Evolutionary conservation across 768 basidiomycete genomes (phyloP), one percentile per base, ranked within the genome.

Genomic region (Tricholoma sp.): DNA sequence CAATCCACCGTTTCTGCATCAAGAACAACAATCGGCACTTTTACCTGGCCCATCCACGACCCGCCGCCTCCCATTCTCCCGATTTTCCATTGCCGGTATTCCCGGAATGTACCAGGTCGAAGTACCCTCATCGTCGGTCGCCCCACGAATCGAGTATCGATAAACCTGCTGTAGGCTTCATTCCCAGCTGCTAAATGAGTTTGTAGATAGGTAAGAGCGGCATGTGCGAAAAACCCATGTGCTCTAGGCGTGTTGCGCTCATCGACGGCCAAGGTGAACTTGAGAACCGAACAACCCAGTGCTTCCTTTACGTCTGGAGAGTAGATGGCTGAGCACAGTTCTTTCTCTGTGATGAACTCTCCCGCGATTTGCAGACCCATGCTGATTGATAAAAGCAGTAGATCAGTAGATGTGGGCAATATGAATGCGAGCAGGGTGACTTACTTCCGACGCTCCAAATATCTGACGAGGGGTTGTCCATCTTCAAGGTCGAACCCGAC

Each of bases 261-360:
- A 22, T 64, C 63, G 12, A 58, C 22, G 8, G 55, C 54, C 10
- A 58, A 55, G 8, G 59, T 57, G 34, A 60, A 64, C 45, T 61
- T 61, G n/a, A 56, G 14, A 16, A 64, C 59, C 2, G 22, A 5
- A 31, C 63, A 58, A 1, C 61, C 29, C 4, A 50, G 49, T 29
- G 57, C 52, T 3, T 52, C 50, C 27, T 57, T 24, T 1, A 59
- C 51, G 11, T 54, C 47, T 10, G 60, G 52, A 8, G 29, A 29
- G 29, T 29, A 29, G 8, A 29, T 29, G n/a, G 59, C 54, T 5
- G 41, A 29, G 31, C 53, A 54, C 1, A 57, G 18, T 16, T 57
- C 52, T 56, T 37, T 54, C 35, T 60, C 62, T 9, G 59, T 59
- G 12, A 61, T 45, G 39, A 59, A 62, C 31, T 62, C 64, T 14